phyloP scores from a whole-genome alignment of 768 basidiomycete species.

The Leucosporidium scottii region DNA sequence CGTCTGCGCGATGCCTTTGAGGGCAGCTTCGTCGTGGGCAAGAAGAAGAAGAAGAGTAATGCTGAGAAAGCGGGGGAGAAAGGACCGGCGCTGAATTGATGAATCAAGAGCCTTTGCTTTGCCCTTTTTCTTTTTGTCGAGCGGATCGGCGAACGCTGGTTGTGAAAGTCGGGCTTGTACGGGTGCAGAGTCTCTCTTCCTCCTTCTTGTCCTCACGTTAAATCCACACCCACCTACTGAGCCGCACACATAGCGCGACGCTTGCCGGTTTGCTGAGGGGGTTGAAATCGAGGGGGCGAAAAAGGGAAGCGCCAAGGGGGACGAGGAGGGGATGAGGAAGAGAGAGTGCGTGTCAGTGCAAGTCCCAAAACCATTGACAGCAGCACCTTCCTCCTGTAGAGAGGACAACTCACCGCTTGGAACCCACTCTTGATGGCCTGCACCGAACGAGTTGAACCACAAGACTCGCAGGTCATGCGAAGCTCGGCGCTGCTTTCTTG shows the following conservation, averaged over 20 bases:
- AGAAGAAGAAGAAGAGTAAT: constrained; percentile 1
- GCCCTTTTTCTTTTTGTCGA: not conserved
- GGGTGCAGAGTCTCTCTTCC: too few relatives aligned
- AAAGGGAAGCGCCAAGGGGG: too few relatives aligned
- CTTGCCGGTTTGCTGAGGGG: constrained; percentile 1
- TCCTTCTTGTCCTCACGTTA: not conserved
- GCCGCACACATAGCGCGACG: not conserved
- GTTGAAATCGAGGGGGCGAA: too few relatives aligned
- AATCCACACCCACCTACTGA: not conserved
- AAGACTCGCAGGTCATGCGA: constrained; percentile 75
- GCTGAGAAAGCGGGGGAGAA: constrained; percentile 55
- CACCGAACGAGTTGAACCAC: constrained; percentile 82
- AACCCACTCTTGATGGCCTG: constrained; percentile 67
- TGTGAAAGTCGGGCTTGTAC: too few relatives aligned
- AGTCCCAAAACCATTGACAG: not conserved
- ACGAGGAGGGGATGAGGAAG: too few relatives aligned
- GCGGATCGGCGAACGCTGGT: not conserved
- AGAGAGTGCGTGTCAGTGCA: too few relatives aligned
- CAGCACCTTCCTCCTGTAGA: not conserved
- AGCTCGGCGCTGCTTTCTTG: too few relatives aligned
- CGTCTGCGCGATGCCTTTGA: not conserved
- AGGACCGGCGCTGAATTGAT: constrained; percentile 1
- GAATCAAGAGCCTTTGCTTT: not conserved
- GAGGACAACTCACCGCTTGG: not conserved
- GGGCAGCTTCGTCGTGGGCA: not conserved